Conservation (phyloP, 805 yeast genomes). For the Maudiozyma barnettii region DNA sequence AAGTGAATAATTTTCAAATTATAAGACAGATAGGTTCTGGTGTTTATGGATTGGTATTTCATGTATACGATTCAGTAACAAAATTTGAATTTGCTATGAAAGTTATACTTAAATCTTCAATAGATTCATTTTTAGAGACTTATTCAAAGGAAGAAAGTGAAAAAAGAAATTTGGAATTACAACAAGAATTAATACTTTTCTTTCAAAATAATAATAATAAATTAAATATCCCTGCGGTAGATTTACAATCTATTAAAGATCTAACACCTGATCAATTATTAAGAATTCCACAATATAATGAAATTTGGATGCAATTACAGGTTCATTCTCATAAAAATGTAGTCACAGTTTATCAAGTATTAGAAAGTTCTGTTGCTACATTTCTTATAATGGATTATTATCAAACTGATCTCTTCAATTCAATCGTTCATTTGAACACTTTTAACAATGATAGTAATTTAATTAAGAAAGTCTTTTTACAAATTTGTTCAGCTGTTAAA, state of each 20-base stretch:
- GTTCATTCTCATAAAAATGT: constrained; percentile 76
- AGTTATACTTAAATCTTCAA: constrained; percentile 42
- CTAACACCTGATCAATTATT: constrained; percentile 30
- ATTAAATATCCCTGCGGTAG: constrained; percentile 23
- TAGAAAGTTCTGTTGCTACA: constrained; percentile 46
- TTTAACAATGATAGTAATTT: constrained; percentile 44
- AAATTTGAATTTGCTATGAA: constrained; percentile 58
- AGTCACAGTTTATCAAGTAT: constrained; percentile 62
- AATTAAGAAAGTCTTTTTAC: constrained; percentile 54
- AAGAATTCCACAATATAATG: constrained; percentile 40
- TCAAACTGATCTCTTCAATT: constrained; percentile 77
- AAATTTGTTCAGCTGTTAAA: constrained; percentile 72
- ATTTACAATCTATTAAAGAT: constrained; percentile 21
- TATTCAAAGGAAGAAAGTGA: constrained; percentile 15
- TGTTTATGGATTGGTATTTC: constrained; percentile 75
- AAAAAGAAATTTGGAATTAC: constrained; percentile 19
- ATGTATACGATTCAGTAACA: constrained; percentile 47
- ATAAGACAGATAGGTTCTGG: constrained; percentile 52
- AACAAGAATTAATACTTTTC: constrained; percentile 14
- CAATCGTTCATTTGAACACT: constrained; percentile 65
- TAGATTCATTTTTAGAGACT: constrained; percentile 6
- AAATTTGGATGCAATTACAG: constrained; percentile 60
- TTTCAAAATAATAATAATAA: constrained; percentile 19
- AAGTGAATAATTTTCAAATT: constrained; percentile 23
- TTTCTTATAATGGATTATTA: constrained; percentile 82